These are phyloP conservation scores for Globisporangium heterothallicum DNA, from an alignment of 352 stramenopile genomes.

Conservation along the genomic window DNA sequence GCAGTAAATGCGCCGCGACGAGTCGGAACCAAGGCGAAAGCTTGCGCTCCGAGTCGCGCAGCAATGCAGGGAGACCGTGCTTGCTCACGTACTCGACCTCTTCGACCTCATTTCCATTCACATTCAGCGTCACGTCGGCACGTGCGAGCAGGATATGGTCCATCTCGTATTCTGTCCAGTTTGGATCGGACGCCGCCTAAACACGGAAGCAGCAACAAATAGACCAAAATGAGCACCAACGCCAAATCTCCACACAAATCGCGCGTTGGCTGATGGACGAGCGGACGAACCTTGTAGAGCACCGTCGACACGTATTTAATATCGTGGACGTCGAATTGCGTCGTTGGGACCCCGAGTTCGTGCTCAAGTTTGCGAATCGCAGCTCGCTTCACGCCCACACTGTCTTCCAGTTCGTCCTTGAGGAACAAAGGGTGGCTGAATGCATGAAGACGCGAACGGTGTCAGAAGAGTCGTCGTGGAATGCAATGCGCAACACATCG, in stretches of 20 bases:
- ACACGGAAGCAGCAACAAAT: not conserved
- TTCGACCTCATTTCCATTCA: conserved; percentile 93
- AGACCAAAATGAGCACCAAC: too few relatives aligned
- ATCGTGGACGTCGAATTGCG: conserved; percentile 68
- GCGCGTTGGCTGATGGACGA: conserved; percentile 24
- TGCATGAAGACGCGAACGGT: conserved; percentile 1
- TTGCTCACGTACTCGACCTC: conserved; percentile 87
- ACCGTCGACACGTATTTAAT: conserved; percentile 97
- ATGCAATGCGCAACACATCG: conserved; percentile 1
- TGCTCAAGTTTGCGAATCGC: conserved; percentile 98
- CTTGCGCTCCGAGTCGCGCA: conserved; percentile 49
- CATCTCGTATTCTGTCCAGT: conserved; percentile 98
- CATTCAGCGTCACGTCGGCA: conserved; percentile 66
- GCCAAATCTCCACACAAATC: too few relatives aligned
- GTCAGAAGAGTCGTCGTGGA: not conserved
- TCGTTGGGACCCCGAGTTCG: conserved; percentile 93
- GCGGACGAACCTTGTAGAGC: conserved; percentile 93
- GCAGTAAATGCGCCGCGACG: conserved; percentile 64
- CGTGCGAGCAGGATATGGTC: conserved; percentile 97
- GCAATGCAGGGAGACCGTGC: conserved; percentile 42
- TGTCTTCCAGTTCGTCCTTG: conserved; percentile 82
- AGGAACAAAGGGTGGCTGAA: conserved; percentile 93
- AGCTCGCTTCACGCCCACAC: conserved; percentile 86
- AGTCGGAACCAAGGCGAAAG: conserved; percentile 85
- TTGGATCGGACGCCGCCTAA: conserved; percentile 66